phyloP scores from a whole-genome alignment of 106 monocot species.

The Allium cepa region DNA sequence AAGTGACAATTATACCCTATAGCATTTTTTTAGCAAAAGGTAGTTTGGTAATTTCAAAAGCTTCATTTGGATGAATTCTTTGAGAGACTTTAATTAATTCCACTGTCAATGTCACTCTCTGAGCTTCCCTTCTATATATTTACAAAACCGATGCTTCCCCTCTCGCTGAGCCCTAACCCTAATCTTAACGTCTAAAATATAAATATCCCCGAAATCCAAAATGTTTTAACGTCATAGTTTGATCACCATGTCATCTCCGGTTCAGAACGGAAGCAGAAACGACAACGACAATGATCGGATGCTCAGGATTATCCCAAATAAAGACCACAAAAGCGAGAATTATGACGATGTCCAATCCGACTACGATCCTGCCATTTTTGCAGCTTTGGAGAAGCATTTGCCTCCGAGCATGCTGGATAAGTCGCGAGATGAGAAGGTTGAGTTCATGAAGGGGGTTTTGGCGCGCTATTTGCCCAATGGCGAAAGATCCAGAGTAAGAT shows the following conservation, averaged over 20 bases:
- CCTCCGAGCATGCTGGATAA: constrained; percentile 76
- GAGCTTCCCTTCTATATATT: too few relatives aligned
- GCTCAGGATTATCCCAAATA: constrained; percentile 77
- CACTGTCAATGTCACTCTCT: too few relatives aligned
- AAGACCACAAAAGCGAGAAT: constrained; percentile 72
- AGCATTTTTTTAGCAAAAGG: too few relatives aligned
- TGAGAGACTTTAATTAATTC: too few relatives aligned
- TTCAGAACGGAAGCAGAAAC: background rate
- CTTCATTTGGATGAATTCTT: too few relatives aligned
- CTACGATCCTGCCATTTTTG: constrained; percentile 66
- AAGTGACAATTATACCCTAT: too few relatives aligned
- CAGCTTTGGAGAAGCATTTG: constrained; percentile 83
- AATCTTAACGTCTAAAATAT: background rate
- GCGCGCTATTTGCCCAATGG: constrained; percentile 69
- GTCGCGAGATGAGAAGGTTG: constrained; percentile 55
- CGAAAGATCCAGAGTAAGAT: constrained; percentile 62
- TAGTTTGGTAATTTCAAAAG: too few relatives aligned
- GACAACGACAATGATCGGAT: constrained; percentile 51
- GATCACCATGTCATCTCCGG: background rate
- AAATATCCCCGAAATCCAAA: too few relatives aligned
- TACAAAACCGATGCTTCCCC: background rate
- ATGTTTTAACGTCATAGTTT: background rate
- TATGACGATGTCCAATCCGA: constrained; percentile 77
- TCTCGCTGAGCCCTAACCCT: background rate
- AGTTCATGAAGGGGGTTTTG: constrained; percentile 86